Evolutionary conservation across 768 basidiomycete species (phyloP).

Genomic region (Dentipellis sp.): DNA sequence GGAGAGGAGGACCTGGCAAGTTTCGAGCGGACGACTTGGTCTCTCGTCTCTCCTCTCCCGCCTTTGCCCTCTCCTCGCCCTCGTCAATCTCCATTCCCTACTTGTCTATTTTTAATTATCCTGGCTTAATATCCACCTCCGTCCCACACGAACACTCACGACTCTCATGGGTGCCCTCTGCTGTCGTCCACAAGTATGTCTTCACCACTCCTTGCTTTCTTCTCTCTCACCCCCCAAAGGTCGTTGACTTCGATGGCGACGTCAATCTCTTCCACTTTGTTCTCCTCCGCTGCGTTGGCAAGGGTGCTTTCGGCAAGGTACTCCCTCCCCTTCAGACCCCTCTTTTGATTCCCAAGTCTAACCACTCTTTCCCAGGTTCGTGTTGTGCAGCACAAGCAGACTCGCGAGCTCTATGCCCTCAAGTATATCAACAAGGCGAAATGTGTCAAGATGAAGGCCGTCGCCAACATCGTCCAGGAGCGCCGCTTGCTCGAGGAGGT

Average conservation of each 20-base stretch:
- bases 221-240: slow-evolving; percentile 32
- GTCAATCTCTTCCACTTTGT: slow-evolving; percentile 97
- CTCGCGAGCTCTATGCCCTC: slow-evolving; percentile 92
- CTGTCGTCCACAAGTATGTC: slow-evolving; percentile 65
- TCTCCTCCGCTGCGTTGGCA: slow-evolving; percentile 92
- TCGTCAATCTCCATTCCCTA: slow-evolving; percentile 2
- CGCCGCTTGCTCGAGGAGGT: slow-evolving; percentile 94
- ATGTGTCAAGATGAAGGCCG: slow-evolving; percentile 98
- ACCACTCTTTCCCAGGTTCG: slow-evolving; percentile 58
- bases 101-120: slow-evolving; percentile 7
- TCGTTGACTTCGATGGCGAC: slow-evolving; percentile 92
- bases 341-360: slow-evolving; percentile 1
- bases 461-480: slow-evolving; percentile 96
- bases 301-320: slow-evolving; percentile 98
- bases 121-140: neutral
- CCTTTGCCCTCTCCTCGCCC: slow-evolving; percentile 5
- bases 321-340: slow-evolving; percentile 7
- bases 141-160: neutral
- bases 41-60: neutral
- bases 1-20: too few species aligned
- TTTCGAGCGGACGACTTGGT: neutral
- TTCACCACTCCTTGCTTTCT: neutral
- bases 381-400: slow-evolving; percentile 98
- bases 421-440: slow-evolving; percentile 99
- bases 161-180: slow-evolving; percentile 71